Conservation (phyloP, 2,329 filamentous ascomycete species). For the Paecilomyces dactylethromorphus region DNA sequence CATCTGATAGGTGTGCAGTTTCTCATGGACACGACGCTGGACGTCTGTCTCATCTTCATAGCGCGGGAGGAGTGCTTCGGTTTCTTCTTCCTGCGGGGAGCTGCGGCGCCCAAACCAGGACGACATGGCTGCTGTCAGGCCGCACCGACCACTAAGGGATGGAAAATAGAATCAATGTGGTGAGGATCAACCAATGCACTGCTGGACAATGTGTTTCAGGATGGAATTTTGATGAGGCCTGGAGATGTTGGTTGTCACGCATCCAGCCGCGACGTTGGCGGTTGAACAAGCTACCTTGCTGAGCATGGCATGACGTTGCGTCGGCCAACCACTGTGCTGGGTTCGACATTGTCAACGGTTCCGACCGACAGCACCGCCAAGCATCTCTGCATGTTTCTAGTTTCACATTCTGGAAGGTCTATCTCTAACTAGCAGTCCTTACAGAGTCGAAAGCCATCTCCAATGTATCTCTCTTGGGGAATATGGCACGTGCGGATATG, state of each 20-base stretch:
- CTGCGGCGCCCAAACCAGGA: conserved; percentile 59
- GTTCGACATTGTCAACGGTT: not conserved
- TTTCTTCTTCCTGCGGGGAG: conserved; percentile 52
- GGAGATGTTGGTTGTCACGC: not conserved
- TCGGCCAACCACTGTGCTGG: not conserved
- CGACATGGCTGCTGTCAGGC: conserved; percentile 38
- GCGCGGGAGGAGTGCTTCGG: conserved; percentile 71
- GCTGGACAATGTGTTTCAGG: not conserved
- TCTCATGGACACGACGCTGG: conserved; percentile 74
- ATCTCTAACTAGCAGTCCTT: no score
- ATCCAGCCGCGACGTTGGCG: not conserved
- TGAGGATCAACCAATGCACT: not conserved
- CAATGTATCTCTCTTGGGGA: no score
- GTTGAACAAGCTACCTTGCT: not conserved
- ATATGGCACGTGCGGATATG: not conserved
- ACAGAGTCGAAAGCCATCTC: no score
- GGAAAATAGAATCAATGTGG: not conserved
- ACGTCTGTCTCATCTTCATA: conserved; percentile 68
- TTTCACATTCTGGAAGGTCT: not conserved
- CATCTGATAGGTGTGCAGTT: conserved; percentile 93
- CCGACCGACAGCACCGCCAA: not conserved
- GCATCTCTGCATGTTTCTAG: not conserved
- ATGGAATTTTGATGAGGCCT: not conserved
- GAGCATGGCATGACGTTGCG: not conserved
- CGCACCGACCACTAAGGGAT: not conserved